Evolutionary conservation across 2,329 filamentous ascomycete species (phyloP), one percentile per base, ranked within the genome.

Genomic region (Akanthomyces dipterigenus): DNA sequence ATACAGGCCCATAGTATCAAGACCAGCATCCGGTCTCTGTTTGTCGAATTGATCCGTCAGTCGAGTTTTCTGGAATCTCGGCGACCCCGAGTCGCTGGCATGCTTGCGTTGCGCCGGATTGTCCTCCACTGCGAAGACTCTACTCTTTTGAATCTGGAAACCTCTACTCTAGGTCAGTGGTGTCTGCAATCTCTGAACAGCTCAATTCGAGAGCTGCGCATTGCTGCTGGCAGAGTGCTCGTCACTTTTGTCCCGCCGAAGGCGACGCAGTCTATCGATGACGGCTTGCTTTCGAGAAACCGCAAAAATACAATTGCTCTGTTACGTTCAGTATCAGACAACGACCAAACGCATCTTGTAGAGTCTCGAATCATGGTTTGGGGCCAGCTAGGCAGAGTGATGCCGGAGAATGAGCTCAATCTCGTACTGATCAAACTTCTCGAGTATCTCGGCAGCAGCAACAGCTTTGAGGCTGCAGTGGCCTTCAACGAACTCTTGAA

Each of bases 351-450:
- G 5, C 81, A 86, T 63, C 76, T 93, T 49, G 88, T 92, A 55
- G 93, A 98, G 73, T 93, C 91, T 20, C 88, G 90, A 65, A 88
- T 98, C 62, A 79, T 95, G 74, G 89, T 90, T 16, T 92, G 93
- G 84, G 89, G 89, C n/a, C 88, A 91, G 69, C 80, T 96, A 54
- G 93, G 91, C 63, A 88, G 86, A 62, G 81, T 88, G 11, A 88
- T 90, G 49, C 83, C 85, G 18, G 90, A 95, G 64, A 86, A 93
- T 64, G 91, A 96, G 70, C 83, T 96, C 60, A 95, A 95, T 67
- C 83, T 97, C 57, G 88, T 95, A 24, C 78, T 99, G 34, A 82
- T 96, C 61, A 87, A 90, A 65, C 81, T 98, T 7, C 80, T 97
- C 9, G 90, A 96, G 62, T 96, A 95, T 70, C 79, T 98, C 9